Base-by-base conservation (phyloP, 495 filamentous ascomycete genomes). In the Penicillium coffeae region DNA sequence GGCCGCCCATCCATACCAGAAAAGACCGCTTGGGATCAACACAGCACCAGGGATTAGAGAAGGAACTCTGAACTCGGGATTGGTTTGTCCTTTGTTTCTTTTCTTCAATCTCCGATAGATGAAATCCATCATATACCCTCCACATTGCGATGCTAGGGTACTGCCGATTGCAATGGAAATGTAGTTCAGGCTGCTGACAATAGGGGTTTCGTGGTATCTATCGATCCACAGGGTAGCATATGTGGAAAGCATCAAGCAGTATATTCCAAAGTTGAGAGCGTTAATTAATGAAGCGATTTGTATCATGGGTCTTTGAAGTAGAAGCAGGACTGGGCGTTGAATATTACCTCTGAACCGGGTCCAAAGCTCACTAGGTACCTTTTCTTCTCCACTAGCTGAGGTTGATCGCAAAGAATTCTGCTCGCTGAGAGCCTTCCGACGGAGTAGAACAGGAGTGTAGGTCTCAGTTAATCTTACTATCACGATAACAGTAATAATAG, bases 1-100 rank as follows among this genome's bases (percentile, higher is more conserved):
- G 1, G 14, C 42, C 19, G n/a, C 16, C 42, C 42, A 44, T 9
- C 22, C 42, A 44, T 44, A 44, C 42, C 22, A 34, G 18, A 44
- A 33, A 18, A 44, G 14, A 6, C 42, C 42, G 20, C 32, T 18
- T 8, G 25, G 42, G 7, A 44, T 16, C 14, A 44, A 30, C 14
- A 44, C n/a, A 6, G 34, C 30, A 10, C 30, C 42, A 1, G 25
- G 27, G 3, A 34, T 21, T 10, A 33, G 19, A 34, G 20, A 33
- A 8, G 42, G 42, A 13, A 12, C 27, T 3, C 42, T 22, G 18
- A 33, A 44, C 22, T 44, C 42, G n/a, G 42, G 42, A 34, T n/a
- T n/a, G 3, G 39, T 21, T 14, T 42, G 14, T 12, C 21, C 21
- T 2, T 42, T n/a, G 20, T 42, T 42, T 12, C 12, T 42, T 21